Evolutionary conservation across 805 yeast species (phyloP).

Genomic region (Candida orba): DNA sequence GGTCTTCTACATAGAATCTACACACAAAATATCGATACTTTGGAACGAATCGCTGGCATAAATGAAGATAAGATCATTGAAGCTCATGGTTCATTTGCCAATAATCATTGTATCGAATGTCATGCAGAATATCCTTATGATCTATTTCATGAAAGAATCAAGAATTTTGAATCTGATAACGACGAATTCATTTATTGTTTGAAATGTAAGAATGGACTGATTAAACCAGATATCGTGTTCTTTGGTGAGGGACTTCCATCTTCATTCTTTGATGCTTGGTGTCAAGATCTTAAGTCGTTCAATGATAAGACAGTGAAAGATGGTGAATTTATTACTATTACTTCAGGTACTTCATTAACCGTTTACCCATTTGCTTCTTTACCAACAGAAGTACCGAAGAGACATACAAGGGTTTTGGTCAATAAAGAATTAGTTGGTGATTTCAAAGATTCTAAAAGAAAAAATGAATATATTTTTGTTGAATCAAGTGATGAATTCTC

Average conservation of each 20-base stretch:
- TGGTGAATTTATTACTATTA: constrained; percentile 62
- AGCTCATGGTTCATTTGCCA: constrained; percentile 93
- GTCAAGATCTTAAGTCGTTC: constrained; percentile 32
- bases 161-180: not conserved
- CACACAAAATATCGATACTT: constrained; percentile 90
- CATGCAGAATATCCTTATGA: constrained; percentile 41
- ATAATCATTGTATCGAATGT: constrained; percentile 79
- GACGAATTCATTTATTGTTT: constrained; percentile 40
- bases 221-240: constrained; percentile 91
- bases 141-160: constrained; percentile 34
- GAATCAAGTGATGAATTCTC: constrained; percentile 67
- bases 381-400: constrained; percentile 53
- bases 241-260: constrained; percentile 85
- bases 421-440: constrained; percentile 78
- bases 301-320: constrained; percentile 16
- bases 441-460: constrained; percentile 44
- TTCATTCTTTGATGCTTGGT: constrained; percentile 64
- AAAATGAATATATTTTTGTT: constrained; percentile 51
- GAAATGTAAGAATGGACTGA: constrained; percentile 55
- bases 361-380: constrained; percentile 87
- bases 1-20: constrained; percentile 60
- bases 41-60: constrained; percentile 82
- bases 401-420: constrained; percentile 53
- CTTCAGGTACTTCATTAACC: constrained; percentile 88
- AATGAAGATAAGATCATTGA: constrained; percentile 59